These are phyloP conservation scores for Brassica cretica DNA, from an alignment of 345 rosid genomes.

Conservation along the genomic window DNA sequence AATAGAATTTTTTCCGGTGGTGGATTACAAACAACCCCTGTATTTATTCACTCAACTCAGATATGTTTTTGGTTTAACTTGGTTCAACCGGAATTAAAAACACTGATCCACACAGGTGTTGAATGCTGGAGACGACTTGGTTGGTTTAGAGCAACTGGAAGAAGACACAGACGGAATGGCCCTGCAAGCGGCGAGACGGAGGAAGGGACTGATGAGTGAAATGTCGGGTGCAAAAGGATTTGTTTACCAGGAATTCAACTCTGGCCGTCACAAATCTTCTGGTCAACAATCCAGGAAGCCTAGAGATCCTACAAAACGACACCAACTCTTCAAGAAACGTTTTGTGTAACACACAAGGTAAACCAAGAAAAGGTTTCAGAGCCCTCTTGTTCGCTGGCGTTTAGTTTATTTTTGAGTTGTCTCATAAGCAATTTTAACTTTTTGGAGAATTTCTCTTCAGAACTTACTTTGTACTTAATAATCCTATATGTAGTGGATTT, in stretches of 20 bases:
- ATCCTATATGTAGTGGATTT: neutral
- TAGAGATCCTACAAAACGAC: slow-evolving; percentile 82
- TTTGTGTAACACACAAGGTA: neutral
- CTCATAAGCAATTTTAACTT: neutral
- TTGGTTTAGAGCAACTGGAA: slow-evolving; percentile 84
- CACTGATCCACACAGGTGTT: slow-evolving; percentile 44
- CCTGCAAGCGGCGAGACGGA: slow-evolving; percentile 70
- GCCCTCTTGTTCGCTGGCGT: neutral
- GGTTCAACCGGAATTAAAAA: neutral
- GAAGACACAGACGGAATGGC: slow-evolving; percentile 92
- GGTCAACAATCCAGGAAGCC: slow-evolving; percentile 66
- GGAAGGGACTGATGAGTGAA: slow-evolving; percentile 68
- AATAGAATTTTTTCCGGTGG: neutral
- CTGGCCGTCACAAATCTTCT: slow-evolving; percentile 33
- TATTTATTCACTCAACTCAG: neutral
- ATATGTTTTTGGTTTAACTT: neutral
- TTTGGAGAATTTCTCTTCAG: neutral
- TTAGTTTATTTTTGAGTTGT: neutral
- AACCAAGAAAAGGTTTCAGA: neutral
- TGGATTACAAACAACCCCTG: neutral
- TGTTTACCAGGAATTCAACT: slow-evolving; percentile 94
- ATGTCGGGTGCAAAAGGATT: slow-evolving; percentile 91
- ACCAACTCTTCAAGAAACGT: slow-evolving; percentile 70
- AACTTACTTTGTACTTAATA: neutral
- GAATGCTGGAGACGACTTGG: slow-evolving; percentile 79